Evolutionary conservation across 495 filamentous ascomycete species (phyloP).

Genomic region (Aspergillus steynii): DNA sequence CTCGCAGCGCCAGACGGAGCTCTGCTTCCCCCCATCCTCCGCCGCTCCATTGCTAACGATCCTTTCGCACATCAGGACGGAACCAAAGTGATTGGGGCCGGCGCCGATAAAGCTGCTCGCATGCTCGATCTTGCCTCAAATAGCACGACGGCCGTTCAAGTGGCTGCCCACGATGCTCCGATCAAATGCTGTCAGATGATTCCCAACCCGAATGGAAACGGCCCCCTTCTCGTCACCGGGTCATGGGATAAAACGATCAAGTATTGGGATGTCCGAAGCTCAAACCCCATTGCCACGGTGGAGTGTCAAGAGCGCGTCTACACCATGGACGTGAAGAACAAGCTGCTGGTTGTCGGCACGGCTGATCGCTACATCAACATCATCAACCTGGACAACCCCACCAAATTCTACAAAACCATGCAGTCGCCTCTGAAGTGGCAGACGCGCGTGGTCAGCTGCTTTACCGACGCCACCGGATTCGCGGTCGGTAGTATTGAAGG

Average conservation of each 20-base stretch:
- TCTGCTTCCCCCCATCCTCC: neutral
- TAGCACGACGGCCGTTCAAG: slow-evolving; percentile 55
- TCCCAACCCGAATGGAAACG: slow-evolving; percentile 50
- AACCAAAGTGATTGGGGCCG: slow-evolving; percentile 75
- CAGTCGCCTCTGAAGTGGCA: slow-evolving; percentile 87
- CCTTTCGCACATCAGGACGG: slow-evolving; percentile 51
- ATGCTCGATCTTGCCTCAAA: slow-evolving; percentile 70
- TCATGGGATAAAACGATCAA: slow-evolving; percentile 96
- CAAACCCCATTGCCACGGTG: slow-evolving; percentile 61
- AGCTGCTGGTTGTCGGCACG: slow-evolving; percentile 77
- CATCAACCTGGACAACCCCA: slow-evolving; percentile 76
- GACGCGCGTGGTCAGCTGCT: slow-evolving; percentile 82
- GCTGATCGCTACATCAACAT: slow-evolving; percentile 89
- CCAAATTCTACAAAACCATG: slow-evolving; percentile 77
- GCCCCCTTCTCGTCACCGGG: slow-evolving; percentile 76
- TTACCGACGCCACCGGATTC: slow-evolving; percentile 79
- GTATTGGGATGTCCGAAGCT: slow-evolving; percentile 85
- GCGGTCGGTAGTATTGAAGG: slow-evolving; percentile 88
- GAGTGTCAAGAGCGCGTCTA: slow-evolving; percentile 81
- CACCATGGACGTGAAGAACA: slow-evolving; percentile 78
- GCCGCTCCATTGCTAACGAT: neutral
- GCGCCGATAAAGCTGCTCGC: slow-evolving; percentile 81
- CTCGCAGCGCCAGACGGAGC: neutral
- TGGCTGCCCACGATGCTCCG: slow-evolving; percentile 78
- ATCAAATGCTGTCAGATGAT: slow-evolving; percentile 80